Percentiles rank a stretch among this genome's conserved stretches.
These are phyloP conservation scores for Clohesyomyces aquaticus DNA, from an alignment of 495 filamentous ascomycete genomes.

Conservation along the genomic window DNA sequence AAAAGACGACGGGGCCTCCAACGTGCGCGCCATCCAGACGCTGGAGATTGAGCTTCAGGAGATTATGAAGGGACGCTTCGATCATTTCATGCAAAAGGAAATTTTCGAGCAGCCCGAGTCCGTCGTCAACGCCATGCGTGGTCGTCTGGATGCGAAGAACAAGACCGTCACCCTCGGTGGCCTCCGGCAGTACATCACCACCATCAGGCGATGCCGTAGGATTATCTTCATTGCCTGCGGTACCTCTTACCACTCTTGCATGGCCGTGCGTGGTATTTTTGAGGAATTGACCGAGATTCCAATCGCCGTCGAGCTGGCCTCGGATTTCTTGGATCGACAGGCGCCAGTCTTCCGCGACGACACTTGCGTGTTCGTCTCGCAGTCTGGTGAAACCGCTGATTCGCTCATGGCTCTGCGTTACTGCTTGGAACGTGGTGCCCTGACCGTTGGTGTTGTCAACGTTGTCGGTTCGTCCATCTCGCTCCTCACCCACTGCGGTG, in stretches of 20 bases:
- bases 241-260: conserved; percentile 97
- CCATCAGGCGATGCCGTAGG: conserved; percentile 91
- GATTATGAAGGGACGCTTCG: conserved; percentile 99
- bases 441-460: conserved; percentile 98
- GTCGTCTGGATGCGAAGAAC: conserved; percentile 89
- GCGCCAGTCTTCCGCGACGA: conserved; percentile 99
- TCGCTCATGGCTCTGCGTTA: conserved; percentile 95
- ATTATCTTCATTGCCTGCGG: conserved; percentile 99
- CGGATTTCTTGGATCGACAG: conserved; percentile 95
- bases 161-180: conserved; percentile 95
- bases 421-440: conserved; percentile 93
- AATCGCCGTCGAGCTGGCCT: conserved; percentile 94
- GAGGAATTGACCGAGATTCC: conserved; percentile 98
- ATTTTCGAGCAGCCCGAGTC: conserved; percentile 99
- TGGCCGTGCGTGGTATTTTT: conserved; percentile 97
- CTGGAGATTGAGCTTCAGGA: conserved; percentile 98
- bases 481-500: conserved; percentile 97
- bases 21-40: conserved; percentile 96
- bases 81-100: conserved; percentile 99
- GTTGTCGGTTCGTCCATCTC: conserved; percentile 98
- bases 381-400: conserved; percentile 98
- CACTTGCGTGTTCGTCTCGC: conserved; percentile 97
- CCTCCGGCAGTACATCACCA: conserved; percentile 91
- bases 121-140: conserved; percentile 99
- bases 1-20: conserved; percentile 94